These are phyloP conservation scores for Thraustochytrium sp. DNA, from an alignment of 352 stramenopile genomes.

Conservation along the genomic window DNA sequence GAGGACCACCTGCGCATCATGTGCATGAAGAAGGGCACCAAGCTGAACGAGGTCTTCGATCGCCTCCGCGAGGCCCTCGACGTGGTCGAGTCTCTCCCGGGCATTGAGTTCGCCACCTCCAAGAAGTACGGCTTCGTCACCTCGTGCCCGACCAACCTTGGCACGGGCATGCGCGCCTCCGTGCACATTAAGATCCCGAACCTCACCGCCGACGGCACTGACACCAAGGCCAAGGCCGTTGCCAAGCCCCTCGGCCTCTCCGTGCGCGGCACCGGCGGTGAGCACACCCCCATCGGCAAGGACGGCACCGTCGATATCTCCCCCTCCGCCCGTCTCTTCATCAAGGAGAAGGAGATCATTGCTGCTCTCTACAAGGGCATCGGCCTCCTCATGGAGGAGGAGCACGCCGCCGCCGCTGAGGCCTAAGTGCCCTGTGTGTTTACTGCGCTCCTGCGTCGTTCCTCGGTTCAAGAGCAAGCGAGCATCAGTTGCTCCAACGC, in stretches of 20 bases:
- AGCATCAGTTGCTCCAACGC: too few relatives aligned
- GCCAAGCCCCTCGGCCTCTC: slow-evolving; percentile 69
- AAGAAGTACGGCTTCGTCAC: slow-evolving; percentile 73
- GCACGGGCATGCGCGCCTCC: slow-evolving; percentile 72
- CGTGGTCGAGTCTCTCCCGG: slow-evolving; percentile 67
- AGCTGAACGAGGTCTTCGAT: slow-evolving; percentile 68
- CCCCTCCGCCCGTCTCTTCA: slow-evolving; percentile 73
- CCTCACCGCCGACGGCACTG: slow-evolving; percentile 67
- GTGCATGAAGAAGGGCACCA: slow-evolving; percentile 69
- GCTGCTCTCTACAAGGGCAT: slow-evolving; percentile 77
- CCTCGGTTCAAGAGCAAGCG: too few relatives aligned
- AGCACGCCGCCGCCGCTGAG: slow-evolving; percentile 56
- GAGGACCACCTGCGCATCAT: slow-evolving; percentile 74
- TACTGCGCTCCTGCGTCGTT: not conserved
- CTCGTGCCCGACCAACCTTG: slow-evolving; percentile 76
- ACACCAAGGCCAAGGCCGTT: slow-evolving; percentile 67
- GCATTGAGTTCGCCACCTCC: slow-evolving; percentile 67
- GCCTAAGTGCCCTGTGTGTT: not conserved
- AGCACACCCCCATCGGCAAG: slow-evolving; percentile 72
- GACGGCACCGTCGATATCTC: slow-evolving; percentile 79
- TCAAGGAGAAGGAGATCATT: slow-evolving; percentile 79
- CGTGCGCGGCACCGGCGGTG: slow-evolving; percentile 66
- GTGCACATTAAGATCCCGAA: slow-evolving; percentile 81
- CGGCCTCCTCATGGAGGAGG: slow-evolving; percentile 72
- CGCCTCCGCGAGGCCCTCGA: slow-evolving; percentile 69